Percentiles rank a stretch among this genome's conserved stretches.
Evolutionary conservation across 1,139 yeast species (phyloP).

Genomic region (Geotrichum candidum): DNA sequence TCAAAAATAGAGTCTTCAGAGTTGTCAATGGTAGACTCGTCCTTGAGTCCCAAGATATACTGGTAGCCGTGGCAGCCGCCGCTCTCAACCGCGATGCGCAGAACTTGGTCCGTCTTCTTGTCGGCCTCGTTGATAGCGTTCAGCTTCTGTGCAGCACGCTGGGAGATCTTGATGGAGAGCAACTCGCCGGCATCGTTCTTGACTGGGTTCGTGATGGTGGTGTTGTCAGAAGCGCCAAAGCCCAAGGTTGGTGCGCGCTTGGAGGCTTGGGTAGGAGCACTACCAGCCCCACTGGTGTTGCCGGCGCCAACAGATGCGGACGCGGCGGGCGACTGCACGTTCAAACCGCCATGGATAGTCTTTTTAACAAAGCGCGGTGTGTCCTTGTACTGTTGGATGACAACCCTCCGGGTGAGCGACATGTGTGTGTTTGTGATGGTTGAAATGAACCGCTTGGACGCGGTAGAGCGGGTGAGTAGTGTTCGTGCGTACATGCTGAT

Average conservation of each 20-base stretch:
- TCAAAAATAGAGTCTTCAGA: conserved; percentile 52
- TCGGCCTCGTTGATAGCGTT: conserved; percentile 54
- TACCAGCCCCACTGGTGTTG: not conserved
- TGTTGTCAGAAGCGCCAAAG: conserved; percentile 19
- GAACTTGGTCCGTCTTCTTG: conserved; percentile 52
- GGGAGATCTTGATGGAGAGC: conserved; percentile 38
- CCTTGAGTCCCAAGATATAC: conserved; percentile 63
- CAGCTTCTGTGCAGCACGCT: conserved; percentile 50
- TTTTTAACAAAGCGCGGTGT: not conserved
- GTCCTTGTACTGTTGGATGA: conserved; percentile 5
- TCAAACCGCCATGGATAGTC: conserved; percentile 8
- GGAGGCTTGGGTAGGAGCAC: not conserved
- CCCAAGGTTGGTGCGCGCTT: conserved; percentile 21
- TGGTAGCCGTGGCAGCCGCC: conserved; percentile 99
- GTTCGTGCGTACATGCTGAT: not conserved
- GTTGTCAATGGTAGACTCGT: conserved; percentile 40
- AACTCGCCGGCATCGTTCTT: conserved; percentile 32
- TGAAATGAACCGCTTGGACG: conserved; percentile 4
- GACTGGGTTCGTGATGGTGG: conserved; percentile 31
- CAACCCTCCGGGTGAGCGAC: conserved; percentile 8
- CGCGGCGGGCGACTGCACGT: not conserved
- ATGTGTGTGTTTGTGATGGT: conserved; percentile 11
- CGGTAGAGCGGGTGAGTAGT: not conserved
- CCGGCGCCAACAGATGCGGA: not conserved
- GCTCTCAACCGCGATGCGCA: conserved; percentile 80